Evolutionary conservation across 345 rosid genomes (phyloP), one percentile per base, ranked within the genome.

Genomic region (Brassica rapa): DNA sequence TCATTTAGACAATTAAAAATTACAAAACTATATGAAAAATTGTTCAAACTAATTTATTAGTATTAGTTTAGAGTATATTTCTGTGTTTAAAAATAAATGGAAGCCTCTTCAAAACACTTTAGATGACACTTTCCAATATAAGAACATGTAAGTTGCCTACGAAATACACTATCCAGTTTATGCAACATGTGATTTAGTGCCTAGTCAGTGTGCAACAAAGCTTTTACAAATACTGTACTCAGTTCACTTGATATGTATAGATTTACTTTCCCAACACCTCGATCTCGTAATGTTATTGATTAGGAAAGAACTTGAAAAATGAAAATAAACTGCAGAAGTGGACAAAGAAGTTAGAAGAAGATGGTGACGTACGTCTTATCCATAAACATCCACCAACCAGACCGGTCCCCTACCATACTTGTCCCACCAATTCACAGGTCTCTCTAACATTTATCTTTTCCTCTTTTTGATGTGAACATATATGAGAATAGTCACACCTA

Each of bases 281-380:
- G 35, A 62, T 62, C 39, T 29, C 5, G 39, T 14, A 62, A 14
- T 25, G 33, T 62, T 27, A 5, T 11, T 0, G 57, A 51, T 51
- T 51, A 51, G 21, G 57, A 51, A 51, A n/a, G 21, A 51, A 15
- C 2, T 51, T 51, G 21, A 15, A 51, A n/a, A 51, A n/a, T 51
- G 57, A 6, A 51, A 51, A 51, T 4, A 51, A 51, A 15, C 23
- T 51, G 8, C 23, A 51, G 57, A 51, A 6, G 23, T 53, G 59
- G 59, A 53, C 59, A 53, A 16, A 83, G 81, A 87, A 85, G 85
- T 83, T 77, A 84, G 74, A 14, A 76, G 80, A 62, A 72, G 92
- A 87, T 81, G 86, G 72, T 74, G 91, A 91, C 79, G 87, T 89
- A 91, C 81, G 86, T 90, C 81, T 78, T 84, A 85, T 86, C 87